phyloP scores from a whole-genome alignment of 2,329 filamentous ascomycete species.

The Calonectria fujianensis region DNA sequence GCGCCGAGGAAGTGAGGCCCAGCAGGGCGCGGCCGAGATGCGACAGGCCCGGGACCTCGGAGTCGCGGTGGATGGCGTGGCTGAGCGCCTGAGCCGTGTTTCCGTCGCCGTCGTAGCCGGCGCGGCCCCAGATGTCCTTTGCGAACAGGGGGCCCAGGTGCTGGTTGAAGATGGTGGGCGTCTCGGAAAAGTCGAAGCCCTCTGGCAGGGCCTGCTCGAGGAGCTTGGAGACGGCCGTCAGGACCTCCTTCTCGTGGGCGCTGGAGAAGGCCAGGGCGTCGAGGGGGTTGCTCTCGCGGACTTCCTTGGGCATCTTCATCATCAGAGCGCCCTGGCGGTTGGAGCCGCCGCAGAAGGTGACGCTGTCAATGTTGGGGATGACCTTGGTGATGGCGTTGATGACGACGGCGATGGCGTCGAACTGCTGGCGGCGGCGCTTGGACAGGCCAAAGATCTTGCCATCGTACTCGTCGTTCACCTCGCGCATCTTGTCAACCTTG shows the following conservation, averaged over 20 bases:
- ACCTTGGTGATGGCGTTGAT: constrained; percentile 83
- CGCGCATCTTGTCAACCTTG: constrained; percentile 70
- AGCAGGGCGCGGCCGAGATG: constrained; percentile 83
- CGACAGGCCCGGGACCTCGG: constrained; percentile 82
- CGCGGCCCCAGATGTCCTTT: constrained; percentile 70
- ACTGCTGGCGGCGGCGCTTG: constrained; percentile 85
- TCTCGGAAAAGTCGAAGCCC: constrained; percentile 58
- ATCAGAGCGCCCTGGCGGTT: constrained; percentile 90
- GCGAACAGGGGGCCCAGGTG: constrained; percentile 68
- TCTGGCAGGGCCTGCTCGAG: constrained; percentile 66
- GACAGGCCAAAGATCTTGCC: constrained; percentile 85
- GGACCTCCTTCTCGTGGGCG: constrained; percentile 53
- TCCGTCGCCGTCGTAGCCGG: constrained; percentile 68
- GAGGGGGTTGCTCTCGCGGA: constrained; percentile 81
- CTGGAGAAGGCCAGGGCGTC: constrained; percentile 56
- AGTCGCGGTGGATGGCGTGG: constrained; percentile 79
- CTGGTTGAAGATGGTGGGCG: constrained; percentile 65
- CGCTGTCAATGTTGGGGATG: constrained; percentile 81
- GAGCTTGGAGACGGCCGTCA: constrained; percentile 61
- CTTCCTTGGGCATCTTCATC: constrained; percentile 76
- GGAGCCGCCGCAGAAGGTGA: constrained; percentile 91
- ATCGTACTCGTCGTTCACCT: constrained; percentile 68
- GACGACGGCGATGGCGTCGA: constrained; percentile 88
- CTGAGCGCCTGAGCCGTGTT: constrained; percentile 84
- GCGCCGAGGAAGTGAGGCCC: constrained; percentile 81